phyloP scores from a whole-genome alignment of 345 rosid species.

The Heritiera fomes region DNA sequence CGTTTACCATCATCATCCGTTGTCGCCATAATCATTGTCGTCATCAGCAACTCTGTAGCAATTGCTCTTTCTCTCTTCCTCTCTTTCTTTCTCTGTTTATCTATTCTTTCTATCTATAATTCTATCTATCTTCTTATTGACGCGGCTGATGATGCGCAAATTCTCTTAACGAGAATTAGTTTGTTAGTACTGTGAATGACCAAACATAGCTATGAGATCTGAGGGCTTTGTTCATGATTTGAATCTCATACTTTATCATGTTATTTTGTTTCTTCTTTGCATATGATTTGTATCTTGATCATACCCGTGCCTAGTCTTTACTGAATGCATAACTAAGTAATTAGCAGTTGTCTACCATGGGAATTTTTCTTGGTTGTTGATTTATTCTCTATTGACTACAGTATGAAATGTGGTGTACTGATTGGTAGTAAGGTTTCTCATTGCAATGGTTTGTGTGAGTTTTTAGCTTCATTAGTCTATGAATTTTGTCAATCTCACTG shows the following conservation, averaged over 20 bases:
- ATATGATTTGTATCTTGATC: neutral
- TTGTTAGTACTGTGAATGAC: conserved; percentile 12
- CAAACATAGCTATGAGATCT: conserved; percentile 32
- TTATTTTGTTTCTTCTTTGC: neutral
- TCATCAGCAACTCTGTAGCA: neutral
- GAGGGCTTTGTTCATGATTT: conserved; percentile 18
- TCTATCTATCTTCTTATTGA: conserved; percentile 9
- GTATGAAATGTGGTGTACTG: neutral
- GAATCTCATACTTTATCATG: neutral
- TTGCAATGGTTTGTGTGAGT: neutral
- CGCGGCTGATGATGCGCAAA: conserved; percentile 19
- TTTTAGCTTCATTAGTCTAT: neutral
- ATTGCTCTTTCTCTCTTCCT: neutral
- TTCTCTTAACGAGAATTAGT: conserved; percentile 12
- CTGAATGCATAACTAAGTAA: neutral
- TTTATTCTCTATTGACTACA: neutral
- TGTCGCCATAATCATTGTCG: neutral
- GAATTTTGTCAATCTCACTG: neutral
- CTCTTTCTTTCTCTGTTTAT: conserved; percentile 13
- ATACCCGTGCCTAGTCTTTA: no score
- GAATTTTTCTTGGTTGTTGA: neutral
- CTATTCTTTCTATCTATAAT: conserved; percentile 3
- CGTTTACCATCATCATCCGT: conserved; percentile 19
- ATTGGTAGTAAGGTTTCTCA: neutral
- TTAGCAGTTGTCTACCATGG: neutral